Percentiles rank a stretch among this genome's conserved stretches.
These are phyloP conservation scores for Neurospora sp. DNA, from an alignment of 495 filamentous ascomycete species.

Conservation along the genomic window DNA sequence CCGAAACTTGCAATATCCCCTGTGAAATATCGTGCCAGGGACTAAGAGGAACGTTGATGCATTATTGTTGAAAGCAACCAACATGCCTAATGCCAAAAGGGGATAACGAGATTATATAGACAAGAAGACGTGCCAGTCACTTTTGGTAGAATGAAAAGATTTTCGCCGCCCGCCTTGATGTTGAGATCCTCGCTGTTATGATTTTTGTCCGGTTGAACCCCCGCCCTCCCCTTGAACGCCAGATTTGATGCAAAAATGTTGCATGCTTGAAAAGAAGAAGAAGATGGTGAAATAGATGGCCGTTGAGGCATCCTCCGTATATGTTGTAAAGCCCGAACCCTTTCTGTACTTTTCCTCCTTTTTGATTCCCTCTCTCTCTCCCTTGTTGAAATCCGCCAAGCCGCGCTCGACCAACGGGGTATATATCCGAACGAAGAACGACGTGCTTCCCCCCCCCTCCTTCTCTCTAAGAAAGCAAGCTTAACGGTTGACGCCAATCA, in stretches of 20 bases:
- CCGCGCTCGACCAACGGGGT: not conserved
- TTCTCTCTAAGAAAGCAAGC: not conserved
- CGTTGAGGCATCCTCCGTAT: slow-evolving; percentile 4
- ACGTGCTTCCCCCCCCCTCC: not conserved
- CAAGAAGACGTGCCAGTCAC: not conserved
- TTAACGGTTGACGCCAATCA: slow-evolving; percentile 50
- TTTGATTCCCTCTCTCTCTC: not conserved
- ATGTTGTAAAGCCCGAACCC: not conserved
- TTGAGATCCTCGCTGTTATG: slow-evolving; percentile 18
- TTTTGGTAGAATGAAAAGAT: not conserved
- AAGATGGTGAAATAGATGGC: not conserved
- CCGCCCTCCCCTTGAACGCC: not conserved
- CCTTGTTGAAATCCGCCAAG: not conserved
- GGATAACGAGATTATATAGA: not conserved
- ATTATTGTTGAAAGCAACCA: not conserved
- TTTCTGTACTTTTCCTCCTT: not conserved
- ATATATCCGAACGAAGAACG: not conserved
- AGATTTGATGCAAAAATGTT: not conserved
- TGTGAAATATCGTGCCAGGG: not conserved
- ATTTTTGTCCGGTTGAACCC: not conserved
- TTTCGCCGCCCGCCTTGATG: slow-evolving; percentile 11
- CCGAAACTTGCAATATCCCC: not conserved
- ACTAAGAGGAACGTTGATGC: not conserved
- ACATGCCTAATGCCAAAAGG: not conserved
- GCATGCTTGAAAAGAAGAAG: not conserved